phyloP scores from a whole-genome alignment of 495 filamentous ascomycete species.

The Lasiosphaeria miniovina region DNA sequence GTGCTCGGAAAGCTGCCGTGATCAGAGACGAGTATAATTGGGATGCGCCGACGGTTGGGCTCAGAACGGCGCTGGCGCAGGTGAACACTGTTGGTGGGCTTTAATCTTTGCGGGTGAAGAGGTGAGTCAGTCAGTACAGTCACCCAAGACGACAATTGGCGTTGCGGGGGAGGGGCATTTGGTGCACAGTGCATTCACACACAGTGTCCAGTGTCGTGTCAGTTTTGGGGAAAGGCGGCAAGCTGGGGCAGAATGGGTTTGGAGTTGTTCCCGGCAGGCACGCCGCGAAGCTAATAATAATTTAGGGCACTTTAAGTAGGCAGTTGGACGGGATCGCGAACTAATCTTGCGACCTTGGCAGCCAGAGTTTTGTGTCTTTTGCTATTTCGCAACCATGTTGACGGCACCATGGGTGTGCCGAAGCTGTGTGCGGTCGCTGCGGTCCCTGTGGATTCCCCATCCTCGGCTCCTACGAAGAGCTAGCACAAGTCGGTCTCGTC shows the following conservation, averaged over 20 bases:
- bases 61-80: no score
- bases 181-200: background rate
- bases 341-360: no score
- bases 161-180: no score
- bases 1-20: background rate
- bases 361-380: constrained; percentile 6
- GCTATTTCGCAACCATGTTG: constrained; percentile 42
- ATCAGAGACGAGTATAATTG: background rate
- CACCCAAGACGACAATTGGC: background rate
- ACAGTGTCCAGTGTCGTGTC: background rate
- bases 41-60: no score
- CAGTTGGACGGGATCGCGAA: no score
- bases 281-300: no score
- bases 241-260: background rate
- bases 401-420: constrained; percentile 55
- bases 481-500: constrained; percentile 40
- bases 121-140: background rate
- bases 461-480: constrained; percentile 39
- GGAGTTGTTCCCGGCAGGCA: constrained; percentile 16
- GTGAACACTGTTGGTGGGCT: background rate
- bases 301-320: no score
- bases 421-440: constrained; percentile 43
- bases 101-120: background rate
- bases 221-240: constrained; percentile 20
- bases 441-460: constrained; percentile 31